Evolutionary conservation across 805 yeast genomes (phyloP), one percentile per base, ranked within the genome.

Genomic region (Candida patagonica): DNA sequence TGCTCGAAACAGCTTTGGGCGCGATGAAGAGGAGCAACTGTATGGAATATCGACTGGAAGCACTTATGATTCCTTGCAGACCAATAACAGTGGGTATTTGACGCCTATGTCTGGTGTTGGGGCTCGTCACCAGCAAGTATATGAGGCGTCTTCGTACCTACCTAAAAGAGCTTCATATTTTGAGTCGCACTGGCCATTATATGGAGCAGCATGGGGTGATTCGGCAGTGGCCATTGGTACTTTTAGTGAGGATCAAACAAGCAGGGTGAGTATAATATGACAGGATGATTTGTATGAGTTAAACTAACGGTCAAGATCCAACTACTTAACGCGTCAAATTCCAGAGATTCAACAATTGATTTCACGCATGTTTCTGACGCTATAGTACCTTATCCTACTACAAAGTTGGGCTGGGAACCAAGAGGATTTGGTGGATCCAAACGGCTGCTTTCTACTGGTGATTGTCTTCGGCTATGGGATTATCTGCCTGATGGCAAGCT

Each of bases 331-430:
- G 15, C 31, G 10, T 6, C 31, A 10, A 8, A 4, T 7, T 29
- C 31, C 26, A 12, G 7, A 12, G 30, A 22, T 15, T 10, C 31
- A 17, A 10, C 31, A 12, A 21, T 38, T 6, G 70, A 72, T 26
- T 70, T 78, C 44, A 60, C 59, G 23, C 63, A 64, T 30, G 66
- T 66, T 2, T 63, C 78, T 10, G 86, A 78, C 41, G 63, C 68
- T 4, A 59, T 61, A 7, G 71, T 78, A 10, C 73, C 73, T 33
- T 76, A 78, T 48, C 95, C 95, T 0, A 68, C 78, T 8, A 83
- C 95, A 0, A 68, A 74, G 36, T 49, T 84, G 17, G 77, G 73
- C 49, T 85, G 94, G 94, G 87, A 81, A 49, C 77, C 80, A 0
- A 13, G 42, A 62, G 31, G 40, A n/a, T 23, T 39, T 9, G 42